A percentile compares a stretch with the other conserved stretches of the same genome.
Evolutionary conservation across 306 rosid genomes (phyloP).

Genomic region (Cyamopsis tetragonoloba): DNA sequence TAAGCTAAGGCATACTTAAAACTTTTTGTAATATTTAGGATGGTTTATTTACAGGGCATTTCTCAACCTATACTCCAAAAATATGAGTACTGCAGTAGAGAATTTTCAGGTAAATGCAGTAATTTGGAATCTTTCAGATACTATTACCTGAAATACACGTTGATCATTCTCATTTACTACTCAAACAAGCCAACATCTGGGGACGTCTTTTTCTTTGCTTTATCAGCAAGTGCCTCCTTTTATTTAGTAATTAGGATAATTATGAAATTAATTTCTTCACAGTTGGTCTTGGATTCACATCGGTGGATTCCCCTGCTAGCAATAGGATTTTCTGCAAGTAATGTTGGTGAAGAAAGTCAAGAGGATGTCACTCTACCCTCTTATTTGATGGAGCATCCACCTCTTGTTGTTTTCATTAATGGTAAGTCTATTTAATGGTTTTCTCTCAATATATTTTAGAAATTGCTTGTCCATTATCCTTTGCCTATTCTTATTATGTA

Average conservation of each 20-base stretch:
- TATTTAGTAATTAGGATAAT: background rate
- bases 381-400: conserved; percentile 95
- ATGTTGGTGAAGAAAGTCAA: conserved; percentile 64
- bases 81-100: conserved; percentile 86
- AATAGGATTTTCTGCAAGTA: conserved; percentile 68
- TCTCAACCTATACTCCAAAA: conserved; percentile 84
- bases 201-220: conserved; percentile 21
- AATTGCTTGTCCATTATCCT: conserved; percentile 17
- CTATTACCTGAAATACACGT: conserved; percentile 7
- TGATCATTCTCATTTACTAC: background rate
- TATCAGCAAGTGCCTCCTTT: conserved; percentile 6
- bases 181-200: background rate
- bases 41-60: conserved; percentile 72
- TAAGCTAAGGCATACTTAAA: background rate
- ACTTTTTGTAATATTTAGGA: conserved; percentile 15
- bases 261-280: conserved; percentile 26
- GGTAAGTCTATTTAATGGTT: conserved; percentile 49
- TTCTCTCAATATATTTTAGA: conserved; percentile 3
- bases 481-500: too few species aligned
- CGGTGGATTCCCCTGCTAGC: conserved; percentile 98
- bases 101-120: conserved; percentile 80
- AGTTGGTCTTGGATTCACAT: conserved; percentile 98
- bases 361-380: conserved; percentile 94
- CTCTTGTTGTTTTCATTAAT: conserved; percentile 95
- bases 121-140: conserved; percentile 18